Base-by-base conservation (phyloP, 1,284 basidiomycete genomes). In the Tilletia walkeri region DNA sequence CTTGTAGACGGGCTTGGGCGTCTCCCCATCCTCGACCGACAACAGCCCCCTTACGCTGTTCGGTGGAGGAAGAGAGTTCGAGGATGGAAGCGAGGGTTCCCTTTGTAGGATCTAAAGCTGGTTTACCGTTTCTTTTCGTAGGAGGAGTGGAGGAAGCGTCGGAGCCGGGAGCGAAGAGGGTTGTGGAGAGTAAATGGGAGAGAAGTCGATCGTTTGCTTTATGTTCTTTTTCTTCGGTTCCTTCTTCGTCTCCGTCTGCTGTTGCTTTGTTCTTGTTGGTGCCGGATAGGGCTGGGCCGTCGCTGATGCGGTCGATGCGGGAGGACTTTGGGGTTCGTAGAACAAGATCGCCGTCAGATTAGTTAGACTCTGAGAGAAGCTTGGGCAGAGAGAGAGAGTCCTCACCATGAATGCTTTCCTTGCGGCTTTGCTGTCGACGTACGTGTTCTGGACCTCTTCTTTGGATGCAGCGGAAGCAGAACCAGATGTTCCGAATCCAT, bases 81-180 rank as follows among this genome's bases (percentile, higher is more conserved):
- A 73, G 45, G 20, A 74, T 74, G 7, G 79, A 73, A 3, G 80
- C 78, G 4, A 82, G 71, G 6, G 78, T 80, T 48, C 79, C 80
- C 34, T 63, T 63, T 7, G 36, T 4, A 3, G 59, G 59, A 38
- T 63, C 59, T 5, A 63, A 38, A 70, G 77, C 77, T 7, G 78
- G 79, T 12, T 67, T 66, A 2, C 73, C 69, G 39, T 73, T 66
- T 3, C 38, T 65, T 65, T 56, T 69, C 7, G 77, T 69, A 30
- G 79, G 76, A 24, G 73, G 73, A 66, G 78, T 78, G 56, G 67
- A 61, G 18, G n/a, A 24, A 18, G 14, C 53, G 47, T 65, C 39
- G 48, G 73, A 71, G 18, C 78, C 80, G 1, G 79, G 81, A 16
- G 81, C 80, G 67, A 83, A 83, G 0, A 83, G 75, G 3, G 81